These are phyloP conservation scores for Chaetomium tenue DNA, from an alignment of 495 filamentous ascomycete species.

Conservation along the genomic window DNA sequence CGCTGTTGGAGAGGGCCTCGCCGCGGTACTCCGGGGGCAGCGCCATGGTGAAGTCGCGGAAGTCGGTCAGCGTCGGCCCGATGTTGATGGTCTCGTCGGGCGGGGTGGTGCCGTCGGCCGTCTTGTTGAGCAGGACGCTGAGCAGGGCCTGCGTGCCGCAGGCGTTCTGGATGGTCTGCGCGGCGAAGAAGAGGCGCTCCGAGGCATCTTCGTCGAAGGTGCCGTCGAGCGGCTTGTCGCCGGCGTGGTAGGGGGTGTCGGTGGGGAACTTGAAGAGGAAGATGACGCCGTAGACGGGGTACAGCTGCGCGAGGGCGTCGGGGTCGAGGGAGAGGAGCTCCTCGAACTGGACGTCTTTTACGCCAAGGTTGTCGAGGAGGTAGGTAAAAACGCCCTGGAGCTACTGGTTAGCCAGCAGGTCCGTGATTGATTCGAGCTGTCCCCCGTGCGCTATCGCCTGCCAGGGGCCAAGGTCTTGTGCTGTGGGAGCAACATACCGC, in stretches of 20 bases:
- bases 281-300: constrained; percentile 93
- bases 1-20: constrained; percentile 62
- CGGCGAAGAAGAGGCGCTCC: constrained; percentile 85
- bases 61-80: constrained; percentile 64
- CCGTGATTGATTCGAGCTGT: neutral
- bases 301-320: constrained; percentile 70
- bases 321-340: constrained; percentile 90
- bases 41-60: constrained; percentile 86
- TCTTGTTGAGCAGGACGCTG: constrained; percentile 86
- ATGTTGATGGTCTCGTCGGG: constrained; percentile 44
- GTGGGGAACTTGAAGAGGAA: constrained; percentile 99
- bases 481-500: constrained; percentile 58
- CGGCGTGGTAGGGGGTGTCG: constrained; percentile 59
- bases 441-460: neutral
- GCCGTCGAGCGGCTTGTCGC: constrained; percentile 69
- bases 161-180: constrained; percentile 98
- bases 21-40: constrained; percentile 77
- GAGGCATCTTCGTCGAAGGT: constrained; percentile 71
- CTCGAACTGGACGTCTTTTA: constrained; percentile 92
- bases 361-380: constrained; percentile 85
- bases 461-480: constrained; percentile 10
- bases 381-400: constrained; percentile 93
- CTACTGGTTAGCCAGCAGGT: constrained; percentile 23
- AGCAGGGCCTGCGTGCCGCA: constrained; percentile 97
- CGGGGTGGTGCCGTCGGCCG: constrained; percentile 27